A percentile compares a stretch with the other conserved stretches of the same genome.
Evolutionary conservation across 228 moss, liverwort and hornwort genomes (phyloP).

Genomic region (Sphagnum magellanicum): DNA sequence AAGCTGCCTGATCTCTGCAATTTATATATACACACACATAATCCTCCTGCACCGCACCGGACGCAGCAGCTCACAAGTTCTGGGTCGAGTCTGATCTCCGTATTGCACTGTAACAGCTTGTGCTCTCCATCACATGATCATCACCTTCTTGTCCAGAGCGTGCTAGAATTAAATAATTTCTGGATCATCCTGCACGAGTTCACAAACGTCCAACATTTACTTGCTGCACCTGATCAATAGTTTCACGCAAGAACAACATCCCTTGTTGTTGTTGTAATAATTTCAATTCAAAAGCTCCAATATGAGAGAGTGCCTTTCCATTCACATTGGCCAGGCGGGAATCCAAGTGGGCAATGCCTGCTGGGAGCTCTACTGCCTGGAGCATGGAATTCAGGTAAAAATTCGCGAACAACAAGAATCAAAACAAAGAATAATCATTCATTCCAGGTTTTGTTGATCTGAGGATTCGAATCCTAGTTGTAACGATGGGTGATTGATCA

Average conservation of each 20-base stretch:
- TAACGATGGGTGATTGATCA: too few species aligned
- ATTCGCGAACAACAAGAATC: too few species aligned
- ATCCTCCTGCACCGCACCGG: too few species aligned
- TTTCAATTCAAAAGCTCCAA: neutral
- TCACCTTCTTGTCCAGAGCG: too few species aligned
- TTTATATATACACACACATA: neutral
- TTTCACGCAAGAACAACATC: neutral
- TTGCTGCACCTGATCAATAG: neutral
- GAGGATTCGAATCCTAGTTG: too few species aligned
- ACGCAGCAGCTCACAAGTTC: too few species aligned
- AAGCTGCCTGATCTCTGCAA: neutral
- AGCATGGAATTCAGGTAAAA: conserved; percentile 10
- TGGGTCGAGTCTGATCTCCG: too few species aligned
- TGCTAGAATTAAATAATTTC: too few species aligned
- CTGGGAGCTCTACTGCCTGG: conserved; percentile 13
- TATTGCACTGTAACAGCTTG: too few species aligned
- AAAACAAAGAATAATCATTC: too few species aligned
- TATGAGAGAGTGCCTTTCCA: conserved; percentile 12
- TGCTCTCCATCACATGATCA: too few species aligned
- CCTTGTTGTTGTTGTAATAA: neutral
- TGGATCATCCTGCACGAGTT: neutral
- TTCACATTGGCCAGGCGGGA: conserved; percentile 12
- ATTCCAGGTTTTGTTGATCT: too few species aligned
- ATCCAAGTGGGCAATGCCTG: conserved; percentile 12
- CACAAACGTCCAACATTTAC: neutral